Percentiles rank a stretch among this genome's conserved stretches.
Conservation (phyloP, 306 rosid species). For the Acacia acuminata region DNA sequence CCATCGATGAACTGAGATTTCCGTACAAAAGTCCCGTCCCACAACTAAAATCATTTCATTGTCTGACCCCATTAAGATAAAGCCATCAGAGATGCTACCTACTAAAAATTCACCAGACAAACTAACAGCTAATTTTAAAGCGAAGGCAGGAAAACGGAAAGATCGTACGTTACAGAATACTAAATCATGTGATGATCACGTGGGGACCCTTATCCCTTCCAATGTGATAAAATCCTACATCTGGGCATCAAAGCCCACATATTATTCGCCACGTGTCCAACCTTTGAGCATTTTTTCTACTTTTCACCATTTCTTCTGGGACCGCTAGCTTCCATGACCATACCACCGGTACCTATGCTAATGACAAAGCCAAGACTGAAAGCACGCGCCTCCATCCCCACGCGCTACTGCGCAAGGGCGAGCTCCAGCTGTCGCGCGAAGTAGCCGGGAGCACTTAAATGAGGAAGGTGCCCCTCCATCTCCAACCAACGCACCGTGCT, state of each 20-base stretch:
- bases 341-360: neutral
- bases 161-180: neutral
- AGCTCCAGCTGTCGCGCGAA: constrained; percentile 62
- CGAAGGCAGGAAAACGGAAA: neutral
- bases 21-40: constrained; percentile 31
- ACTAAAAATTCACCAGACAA: neutral
- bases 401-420: constrained; percentile 58
- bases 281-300: neutral
- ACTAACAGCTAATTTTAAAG: neutral
- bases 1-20: neutral
- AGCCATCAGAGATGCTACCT: neutral
- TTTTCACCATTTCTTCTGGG: neutral
- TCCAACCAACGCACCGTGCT: constrained; percentile 76
- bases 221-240: constrained; percentile 31
- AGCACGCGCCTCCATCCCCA: neutral
- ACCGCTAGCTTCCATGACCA: constrained; percentile 1
- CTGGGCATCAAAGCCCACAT: constrained; percentile 41
- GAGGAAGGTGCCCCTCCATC: constrained; percentile 94
- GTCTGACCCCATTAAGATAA: neutral
- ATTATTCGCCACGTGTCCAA: constrained; percentile 56
- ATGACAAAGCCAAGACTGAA: neutral
- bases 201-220: constrained; percentile 67
- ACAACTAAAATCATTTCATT: constrained; percentile 13
- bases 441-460: constrained; percentile 71
- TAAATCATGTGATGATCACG: constrained; percentile 61